These are phyloP conservation scores for Chaetoscypha palmicola DNA, from an alignment of 2,329 filamentous ascomycete genomes.

Conservation along the genomic window DNA sequence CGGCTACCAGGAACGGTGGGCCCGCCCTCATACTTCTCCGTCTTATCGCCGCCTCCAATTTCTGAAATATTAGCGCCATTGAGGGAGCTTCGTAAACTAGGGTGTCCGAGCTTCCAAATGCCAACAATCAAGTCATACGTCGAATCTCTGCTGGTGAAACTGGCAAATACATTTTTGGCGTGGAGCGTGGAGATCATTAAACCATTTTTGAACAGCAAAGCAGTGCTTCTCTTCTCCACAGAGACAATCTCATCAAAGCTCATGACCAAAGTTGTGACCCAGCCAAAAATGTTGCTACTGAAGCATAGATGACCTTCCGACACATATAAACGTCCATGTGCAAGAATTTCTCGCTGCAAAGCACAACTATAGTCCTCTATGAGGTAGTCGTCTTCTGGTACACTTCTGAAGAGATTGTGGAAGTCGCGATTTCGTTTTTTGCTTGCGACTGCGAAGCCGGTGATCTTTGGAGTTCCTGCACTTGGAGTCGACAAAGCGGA, in stretches of 20 bases:
- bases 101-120: slow-evolving; percentile 97
- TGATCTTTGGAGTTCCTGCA: slow-evolving; percentile 63
- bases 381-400: slow-evolving; percentile 94
- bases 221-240: slow-evolving; percentile 93
- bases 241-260: slow-evolving; percentile 97
- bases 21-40: slow-evolving; percentile 65
- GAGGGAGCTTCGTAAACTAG: slow-evolving; percentile 80
- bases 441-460: slow-evolving; percentile 91
- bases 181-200: slow-evolving; percentile 95
- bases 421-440: slow-evolving; percentile 96
- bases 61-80: slow-evolving; percentile 82
- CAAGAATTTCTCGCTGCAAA: slow-evolving; percentile 87
- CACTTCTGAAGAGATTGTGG: slow-evolving; percentile 87
- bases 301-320: slow-evolving; percentile 98
- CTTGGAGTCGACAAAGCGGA: slow-evolving; percentile 60
- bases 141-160: slow-evolving; percentile 86
- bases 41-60: slow-evolving; percentile 78
- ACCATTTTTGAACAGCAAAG: slow-evolving; percentile 92
- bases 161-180: slow-evolving; percentile 91
- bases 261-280: slow-evolving; percentile 95
- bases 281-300: slow-evolving; percentile 96
- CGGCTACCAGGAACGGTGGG: slow-evolving; percentile 33
- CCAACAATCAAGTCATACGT: slow-evolving; percentile 97
- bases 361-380: slow-evolving; percentile 99
- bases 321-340: slow-evolving; percentile 89